Percentiles rank a stretch among this genome's conserved stretches.
phyloP scores from a whole-genome alignment of 2,329 filamentous ascomycete species.

The Blumeriella jaapii region DNA sequence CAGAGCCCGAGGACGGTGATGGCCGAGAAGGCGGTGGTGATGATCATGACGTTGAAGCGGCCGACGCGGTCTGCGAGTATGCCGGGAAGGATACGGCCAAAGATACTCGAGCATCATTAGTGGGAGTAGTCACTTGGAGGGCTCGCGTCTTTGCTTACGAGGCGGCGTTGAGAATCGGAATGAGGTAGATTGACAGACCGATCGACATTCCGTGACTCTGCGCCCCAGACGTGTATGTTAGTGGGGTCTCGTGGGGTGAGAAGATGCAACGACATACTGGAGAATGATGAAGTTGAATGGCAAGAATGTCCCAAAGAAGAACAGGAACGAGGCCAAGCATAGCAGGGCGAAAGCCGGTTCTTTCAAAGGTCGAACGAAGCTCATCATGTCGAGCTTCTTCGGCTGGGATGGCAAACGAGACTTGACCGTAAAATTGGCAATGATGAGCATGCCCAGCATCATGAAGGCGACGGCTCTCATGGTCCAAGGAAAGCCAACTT shows the following conservation, averaged over 20 bases:
- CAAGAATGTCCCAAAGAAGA: conserved; percentile 41
- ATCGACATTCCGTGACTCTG: conserved; percentile 35
- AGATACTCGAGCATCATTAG: conserved; percentile 30
- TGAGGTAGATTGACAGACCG: conserved; percentile 38
- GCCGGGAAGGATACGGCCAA: conserved; percentile 44
- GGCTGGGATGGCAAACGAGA: conserved; percentile 35
- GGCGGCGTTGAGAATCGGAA: conserved; percentile 41
- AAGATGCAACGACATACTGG: conserved; percentile 24
- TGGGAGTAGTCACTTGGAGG: background rate
- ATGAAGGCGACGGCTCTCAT: conserved; percentile 45
- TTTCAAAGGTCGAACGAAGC: conserved; percentile 29
- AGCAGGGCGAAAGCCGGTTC: conserved; percentile 31
- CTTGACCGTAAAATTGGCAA: conserved; percentile 41
- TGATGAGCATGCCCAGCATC: conserved; percentile 40
- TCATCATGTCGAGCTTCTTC: conserved; percentile 26
- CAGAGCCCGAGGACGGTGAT: conserved; percentile 41
- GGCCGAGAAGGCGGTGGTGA: conserved; percentile 33
- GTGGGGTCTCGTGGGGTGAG: conserved; percentile 16
- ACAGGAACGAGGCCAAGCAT: conserved; percentile 31
- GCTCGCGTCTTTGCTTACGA: conserved; percentile 23
- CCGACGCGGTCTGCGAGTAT: conserved; percentile 41
- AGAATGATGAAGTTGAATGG: conserved; percentile 38
- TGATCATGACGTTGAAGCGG: conserved; percentile 41
- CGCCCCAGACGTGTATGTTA: conserved; percentile 30
- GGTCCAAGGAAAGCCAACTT: conserved; percentile 44